phyloP scores from a whole-genome alignment of 495 filamentous ascomycete genomes.

The Penicillium simplicissimum region DNA sequence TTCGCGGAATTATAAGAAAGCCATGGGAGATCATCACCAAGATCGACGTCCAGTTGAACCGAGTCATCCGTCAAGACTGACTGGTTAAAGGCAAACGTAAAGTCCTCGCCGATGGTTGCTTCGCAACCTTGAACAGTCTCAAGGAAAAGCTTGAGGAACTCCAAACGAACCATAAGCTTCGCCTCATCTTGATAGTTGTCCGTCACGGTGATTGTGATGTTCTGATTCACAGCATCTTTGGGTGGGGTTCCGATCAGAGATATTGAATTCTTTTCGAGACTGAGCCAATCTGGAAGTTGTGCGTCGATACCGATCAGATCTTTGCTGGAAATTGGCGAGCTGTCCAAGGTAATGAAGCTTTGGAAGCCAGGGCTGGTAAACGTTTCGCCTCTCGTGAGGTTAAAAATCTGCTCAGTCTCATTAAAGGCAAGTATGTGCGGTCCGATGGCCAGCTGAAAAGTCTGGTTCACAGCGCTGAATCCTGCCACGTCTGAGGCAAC shows the following conservation, averaged over 20 bases:
- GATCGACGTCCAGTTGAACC: constrained; percentile 54
- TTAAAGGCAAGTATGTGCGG: constrained; percentile 66
- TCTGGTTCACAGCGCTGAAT: constrained; percentile 65
- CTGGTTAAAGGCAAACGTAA: constrained; percentile 62
- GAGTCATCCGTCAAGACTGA: constrained; percentile 53
- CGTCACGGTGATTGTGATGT: constrained; percentile 63
- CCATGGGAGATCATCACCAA: constrained; percentile 60
- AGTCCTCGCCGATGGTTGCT: constrained; percentile 61
- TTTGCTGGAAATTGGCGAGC: constrained; percentile 43
- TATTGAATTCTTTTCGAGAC: constrained; percentile 63
- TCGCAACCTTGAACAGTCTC: constrained; percentile 48
- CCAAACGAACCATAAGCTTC: constrained; percentile 61
- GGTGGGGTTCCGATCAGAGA: constrained; percentile 66
- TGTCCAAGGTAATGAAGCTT: constrained; percentile 62
- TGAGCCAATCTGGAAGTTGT: constrained; percentile 67
- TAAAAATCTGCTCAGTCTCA: constrained; percentile 55
- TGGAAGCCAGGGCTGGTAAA: constrained; percentile 58
- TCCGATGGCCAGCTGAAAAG: constrained; percentile 70
- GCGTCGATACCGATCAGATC: constrained; percentile 52
- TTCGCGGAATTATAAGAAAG: constrained; percentile 61
- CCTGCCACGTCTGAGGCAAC: constrained; percentile 80
- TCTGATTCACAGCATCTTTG: constrained; percentile 52
- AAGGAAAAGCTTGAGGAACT: constrained; percentile 51
- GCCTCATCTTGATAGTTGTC: constrained; percentile 67
- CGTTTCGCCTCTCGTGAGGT: constrained; percentile 54